phyloP scores from a whole-genome alignment of 768 basidiomycete species.

The Boletus rubroflammeus region DNA sequence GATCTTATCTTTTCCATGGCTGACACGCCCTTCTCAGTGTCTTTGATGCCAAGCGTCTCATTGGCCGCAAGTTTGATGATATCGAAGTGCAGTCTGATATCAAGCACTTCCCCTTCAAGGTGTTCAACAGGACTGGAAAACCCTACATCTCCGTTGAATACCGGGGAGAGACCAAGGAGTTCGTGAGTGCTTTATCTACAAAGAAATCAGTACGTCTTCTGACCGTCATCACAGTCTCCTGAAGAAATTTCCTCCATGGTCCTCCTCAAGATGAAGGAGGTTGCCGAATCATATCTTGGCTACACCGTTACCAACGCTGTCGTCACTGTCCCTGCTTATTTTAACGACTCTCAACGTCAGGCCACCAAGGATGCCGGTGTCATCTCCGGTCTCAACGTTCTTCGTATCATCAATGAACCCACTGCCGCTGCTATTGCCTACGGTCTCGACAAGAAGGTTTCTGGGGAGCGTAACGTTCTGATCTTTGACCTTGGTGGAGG shows the following conservation, averaged over 20 bases:
- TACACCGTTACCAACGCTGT: constrained; percentile 83
- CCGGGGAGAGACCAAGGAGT: constrained; percentile 91
- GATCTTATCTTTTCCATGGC: neutral
- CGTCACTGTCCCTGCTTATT: constrained; percentile 95
- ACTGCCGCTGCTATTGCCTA: constrained; percentile 98
- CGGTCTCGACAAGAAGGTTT: constrained; percentile 93
- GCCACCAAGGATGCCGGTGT: constrained; percentile 97
- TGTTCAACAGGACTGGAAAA: constrained; percentile 82
- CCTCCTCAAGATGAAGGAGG: constrained; percentile 97
- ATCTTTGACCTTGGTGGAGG: constrained; percentile 99
- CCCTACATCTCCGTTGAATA: constrained; percentile 88
- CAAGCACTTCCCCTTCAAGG: constrained; percentile 94
- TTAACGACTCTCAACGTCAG: constrained; percentile 98
- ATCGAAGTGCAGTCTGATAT: constrained; percentile 78
- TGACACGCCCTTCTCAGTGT: constrained; percentile 49
- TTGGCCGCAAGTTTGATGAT: constrained; percentile 89
- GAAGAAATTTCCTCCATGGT: constrained; percentile 99
- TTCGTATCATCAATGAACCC: constrained; percentile 99
- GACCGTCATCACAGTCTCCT: constrained; percentile 59
- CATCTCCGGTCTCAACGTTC: constrained; percentile 91
- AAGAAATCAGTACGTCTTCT: constrained; percentile 7
- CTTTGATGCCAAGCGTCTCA: constrained; percentile 97
- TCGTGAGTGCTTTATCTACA: constrained; percentile 49
- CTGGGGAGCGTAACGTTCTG: constrained; percentile 89
- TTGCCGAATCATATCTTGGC: constrained; percentile 94